These are phyloP conservation scores for Eucalyptus pauciflora DNA, from an alignment of 345 rosid genomes.

Conservation along the genomic window DNA sequence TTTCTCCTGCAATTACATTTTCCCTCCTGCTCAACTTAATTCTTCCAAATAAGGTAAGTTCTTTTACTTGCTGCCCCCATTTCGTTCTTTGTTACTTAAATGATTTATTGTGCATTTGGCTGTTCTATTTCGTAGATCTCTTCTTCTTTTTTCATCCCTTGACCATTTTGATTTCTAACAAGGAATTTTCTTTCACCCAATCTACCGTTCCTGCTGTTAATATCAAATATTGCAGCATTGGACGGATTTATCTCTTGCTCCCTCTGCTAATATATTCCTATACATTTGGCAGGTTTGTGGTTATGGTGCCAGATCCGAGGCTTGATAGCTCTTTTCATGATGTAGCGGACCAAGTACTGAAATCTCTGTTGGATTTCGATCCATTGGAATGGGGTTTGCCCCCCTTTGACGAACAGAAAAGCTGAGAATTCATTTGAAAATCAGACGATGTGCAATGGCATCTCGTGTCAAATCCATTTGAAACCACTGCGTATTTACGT, in stretches of 20 bases:
- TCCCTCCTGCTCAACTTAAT: background rate
- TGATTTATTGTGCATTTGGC: background rate
- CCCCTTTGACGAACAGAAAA: slow-evolving; percentile 24
- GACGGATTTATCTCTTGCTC: background rate
- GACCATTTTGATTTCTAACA: background rate
- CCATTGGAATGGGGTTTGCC: slow-evolving; percentile 71
- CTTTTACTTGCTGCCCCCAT: background rate
- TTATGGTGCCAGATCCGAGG: slow-evolving; percentile 88
- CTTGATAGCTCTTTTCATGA: slow-evolving; percentile 50
- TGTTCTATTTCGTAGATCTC: background rate
- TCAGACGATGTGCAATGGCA: too few species aligned
- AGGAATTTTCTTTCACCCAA: background rate
- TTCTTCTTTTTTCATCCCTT: background rate
- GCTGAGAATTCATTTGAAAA: background rate
- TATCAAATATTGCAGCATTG: background rate
- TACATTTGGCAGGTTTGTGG: slow-evolving; percentile 36
- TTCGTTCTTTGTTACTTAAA: background rate
- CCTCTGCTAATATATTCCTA: background rate
- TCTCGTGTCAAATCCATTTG: background rate
- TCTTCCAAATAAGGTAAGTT: background rate
- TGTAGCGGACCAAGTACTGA: slow-evolving; percentile 62
- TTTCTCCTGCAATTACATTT: background rate
- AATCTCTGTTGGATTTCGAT: slow-evolving; percentile 55
- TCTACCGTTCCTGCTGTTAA: background rate
- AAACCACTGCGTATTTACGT: too few species aligned